Conservation (phyloP, 768 basidiomycete genomes). For the Suillus tomentosus region DNA sequence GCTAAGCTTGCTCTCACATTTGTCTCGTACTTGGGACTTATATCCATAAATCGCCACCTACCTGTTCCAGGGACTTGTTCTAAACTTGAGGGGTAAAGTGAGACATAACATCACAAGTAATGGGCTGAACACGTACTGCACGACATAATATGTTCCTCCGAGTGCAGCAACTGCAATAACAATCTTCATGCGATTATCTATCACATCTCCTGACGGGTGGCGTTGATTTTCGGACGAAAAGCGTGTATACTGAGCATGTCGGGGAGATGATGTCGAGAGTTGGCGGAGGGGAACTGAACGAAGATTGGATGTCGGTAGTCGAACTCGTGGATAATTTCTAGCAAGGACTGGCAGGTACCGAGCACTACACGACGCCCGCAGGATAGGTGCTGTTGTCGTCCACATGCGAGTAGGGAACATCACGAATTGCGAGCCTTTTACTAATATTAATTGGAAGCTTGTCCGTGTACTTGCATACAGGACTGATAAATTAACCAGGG, state of each 20-base stretch:
- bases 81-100: slow-evolving; percentile 46
- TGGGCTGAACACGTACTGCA: slow-evolving; percentile 26
- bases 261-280: slow-evolving; percentile 25
- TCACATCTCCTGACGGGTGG: slow-evolving; percentile 9
- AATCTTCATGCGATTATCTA: slow-evolving; percentile 20
- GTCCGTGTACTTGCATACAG: background rate
- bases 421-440: background rate
- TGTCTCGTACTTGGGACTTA: slow-evolving; percentile 57
- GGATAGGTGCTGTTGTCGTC: background rate
- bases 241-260: slow-evolving; percentile 28
- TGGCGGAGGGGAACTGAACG: slow-evolving; percentile 9
- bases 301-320: background rate
- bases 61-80: slow-evolving; percentile 88
- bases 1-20: slow-evolving; percentile 35
- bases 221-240: slow-evolving; percentile 22
- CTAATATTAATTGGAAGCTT: background rate
- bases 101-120: background rate
- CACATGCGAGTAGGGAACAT: background rate
- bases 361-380: background rate
- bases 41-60: slow-evolving; percentile 87
- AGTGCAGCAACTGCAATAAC: slow-evolving; percentile 20
- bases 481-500: no score
- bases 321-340: background rate
- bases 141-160: slow-evolving; percentile 30
- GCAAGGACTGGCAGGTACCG: background rate